Base-by-base conservation (phyloP, 768 basidiomycete species). In the Amanita subjunquillea region DNA sequence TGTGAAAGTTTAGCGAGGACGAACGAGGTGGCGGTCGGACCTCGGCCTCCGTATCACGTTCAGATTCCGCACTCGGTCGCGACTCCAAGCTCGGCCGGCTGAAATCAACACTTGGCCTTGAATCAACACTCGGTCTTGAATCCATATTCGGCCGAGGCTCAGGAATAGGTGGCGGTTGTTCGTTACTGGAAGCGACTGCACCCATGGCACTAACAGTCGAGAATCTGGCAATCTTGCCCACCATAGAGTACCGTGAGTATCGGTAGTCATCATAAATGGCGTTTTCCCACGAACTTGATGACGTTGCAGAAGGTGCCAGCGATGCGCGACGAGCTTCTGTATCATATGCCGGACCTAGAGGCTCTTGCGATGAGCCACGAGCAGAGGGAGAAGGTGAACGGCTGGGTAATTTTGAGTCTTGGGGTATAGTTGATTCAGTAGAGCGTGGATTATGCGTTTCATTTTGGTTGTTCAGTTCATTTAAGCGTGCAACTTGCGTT, bases 191-290 rank as follows among this genome's bases (percentile, higher is more conserved):
- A 29, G 13, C 22, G 20, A 34, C 12, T 12, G 30, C 25, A 48
- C 32, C 40, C 34, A 44, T 23, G 25, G 29, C 17, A 30, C 38
- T 37, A 34, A 25, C 36, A 32, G 56, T 62, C 42, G 58, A 58
- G 17, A 49, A 49, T 37, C 67, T 61, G 0, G 69, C 72, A 22
- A 63, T 59, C 57, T 68, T 71, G 37, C 71, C 71, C 22, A 62
- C 71, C 51, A 79, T 68, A 0, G 83, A 85, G 49, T 72, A 74
- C 4, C 81, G 69, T 17, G 85, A 85, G 56, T 87, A 87, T 22
- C 83, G 75, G 61, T 90, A 90, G 55, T 87, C 78, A 63, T 90
- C 87, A 56, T 90, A 90, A 48, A 90, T 87, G 7, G 77, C 80
- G 22, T 78, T 79, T 50, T 87, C 86, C 79, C 85, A 87, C 1